Evolutionary conservation across 805 yeast genomes (phyloP).

Genomic region (Helenozyma baotianmanensis): DNA sequence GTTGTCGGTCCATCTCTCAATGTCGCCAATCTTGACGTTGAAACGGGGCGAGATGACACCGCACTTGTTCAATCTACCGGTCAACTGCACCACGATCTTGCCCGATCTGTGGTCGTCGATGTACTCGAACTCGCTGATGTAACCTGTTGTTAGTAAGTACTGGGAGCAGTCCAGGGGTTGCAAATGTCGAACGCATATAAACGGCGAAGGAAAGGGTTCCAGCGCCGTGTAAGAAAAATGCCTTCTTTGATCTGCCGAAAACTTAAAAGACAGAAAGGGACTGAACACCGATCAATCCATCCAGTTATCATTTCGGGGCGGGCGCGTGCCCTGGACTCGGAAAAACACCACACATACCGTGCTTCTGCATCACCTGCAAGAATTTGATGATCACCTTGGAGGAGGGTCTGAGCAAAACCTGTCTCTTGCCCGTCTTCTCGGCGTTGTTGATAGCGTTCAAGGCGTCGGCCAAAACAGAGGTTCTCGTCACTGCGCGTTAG

Average conservation of each 20-base stretch:
- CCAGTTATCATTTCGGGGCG: slow-evolving; percentile 96
- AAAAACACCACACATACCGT: slow-evolving; percentile 19
- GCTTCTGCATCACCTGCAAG: slow-evolving; percentile 29
- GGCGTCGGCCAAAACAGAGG: slow-evolving; percentile 34
- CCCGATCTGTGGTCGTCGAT: slow-evolving; percentile 35
- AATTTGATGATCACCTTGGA: slow-evolving; percentile 31
- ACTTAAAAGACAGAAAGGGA: slow-evolving; percentile 97
- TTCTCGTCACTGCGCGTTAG: slow-evolving; percentile 27
- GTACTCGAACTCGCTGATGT: slow-evolving; percentile 35
- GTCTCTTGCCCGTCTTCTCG: slow-evolving; percentile 35
- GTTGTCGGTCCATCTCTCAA: slow-evolving; percentile 98
- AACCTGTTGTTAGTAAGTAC: slow-evolving; percentile 22
- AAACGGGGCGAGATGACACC: slow-evolving; percentile 99
- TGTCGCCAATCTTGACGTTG: slow-evolving; percentile 91
- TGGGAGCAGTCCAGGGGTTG: background rate
- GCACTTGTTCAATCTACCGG: slow-evolving; percentile 61
- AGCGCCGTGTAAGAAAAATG: slow-evolving; percentile 65
- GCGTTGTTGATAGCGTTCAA: slow-evolving; percentile 34
- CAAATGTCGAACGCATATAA: slow-evolving; percentile 64
- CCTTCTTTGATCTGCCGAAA: slow-evolving; percentile 78
- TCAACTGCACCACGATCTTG: slow-evolving; percentile 33
- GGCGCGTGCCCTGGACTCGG: background rate
- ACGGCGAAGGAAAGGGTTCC: slow-evolving; percentile 44
- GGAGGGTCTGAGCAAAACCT: slow-evolving; percentile 33
- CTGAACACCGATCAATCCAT: slow-evolving; percentile 82